These are phyloP conservation scores for Lichtheimia ornata DNA, from an alignment of 371 early-diverging fungal species.

Conservation along the genomic window DNA sequence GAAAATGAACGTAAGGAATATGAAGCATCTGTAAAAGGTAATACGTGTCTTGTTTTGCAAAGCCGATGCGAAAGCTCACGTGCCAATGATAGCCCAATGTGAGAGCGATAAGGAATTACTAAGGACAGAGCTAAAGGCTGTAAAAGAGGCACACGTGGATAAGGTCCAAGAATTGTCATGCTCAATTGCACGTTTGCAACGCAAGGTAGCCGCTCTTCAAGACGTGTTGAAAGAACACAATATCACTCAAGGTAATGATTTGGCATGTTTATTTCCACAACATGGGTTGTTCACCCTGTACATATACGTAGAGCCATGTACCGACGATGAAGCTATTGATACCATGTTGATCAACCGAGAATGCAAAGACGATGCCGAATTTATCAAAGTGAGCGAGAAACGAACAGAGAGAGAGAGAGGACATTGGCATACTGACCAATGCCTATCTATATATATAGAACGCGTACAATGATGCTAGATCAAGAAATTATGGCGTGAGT, in stretches of 20 bases:
- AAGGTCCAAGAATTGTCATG: slow-evolving; percentile 33
- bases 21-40: slow-evolving; percentile 33
- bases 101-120: slow-evolving; percentile 31
- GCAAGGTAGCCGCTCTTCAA: slow-evolving; percentile 17
- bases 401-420: slow-evolving; percentile 33
- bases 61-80: not conserved
- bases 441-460: slow-evolving; percentile 8
- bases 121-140: slow-evolving; percentile 26
- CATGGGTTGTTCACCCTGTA: no score
- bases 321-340: slow-evolving; percentile 8
- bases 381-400: slow-evolving; percentile 24
- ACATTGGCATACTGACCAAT: slow-evolving; percentile 25
- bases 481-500: not conserved
- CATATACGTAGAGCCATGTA: slow-evolving; percentile 6
- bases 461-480: slow-evolving; percentile 18
- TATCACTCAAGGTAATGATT: slow-evolving; percentile 30
- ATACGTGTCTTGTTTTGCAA: not conserved
- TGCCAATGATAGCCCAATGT: slow-evolving; percentile 25
- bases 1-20: slow-evolving; percentile 38
- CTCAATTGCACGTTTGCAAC: slow-evolving; percentile 27
- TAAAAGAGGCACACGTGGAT: slow-evolving; percentile 36
- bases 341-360: slow-evolving; percentile 2
- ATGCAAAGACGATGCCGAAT: slow-evolving; percentile 35
- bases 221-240: slow-evolving; percentile 23
- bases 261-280: not conserved